Percentiles rank a stretch among this genome's conserved stretches.
Conservation (phyloP, 345 rosid species). For the Syzygium grande region DNA sequence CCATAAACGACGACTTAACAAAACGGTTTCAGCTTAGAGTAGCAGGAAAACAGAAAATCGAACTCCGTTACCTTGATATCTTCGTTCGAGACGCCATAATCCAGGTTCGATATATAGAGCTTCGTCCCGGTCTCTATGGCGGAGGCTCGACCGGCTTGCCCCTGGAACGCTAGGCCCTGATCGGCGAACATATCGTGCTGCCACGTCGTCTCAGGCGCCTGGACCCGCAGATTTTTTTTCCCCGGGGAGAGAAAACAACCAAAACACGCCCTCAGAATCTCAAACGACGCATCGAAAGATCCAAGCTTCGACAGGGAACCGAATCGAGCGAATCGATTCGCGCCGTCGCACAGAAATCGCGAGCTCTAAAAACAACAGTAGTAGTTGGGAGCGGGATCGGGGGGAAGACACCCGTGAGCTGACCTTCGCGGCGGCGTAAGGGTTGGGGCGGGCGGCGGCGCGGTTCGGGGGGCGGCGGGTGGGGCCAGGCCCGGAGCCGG, state of each 20-base stretch:
- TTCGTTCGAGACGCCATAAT: conserved; percentile 92
- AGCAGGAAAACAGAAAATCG: not conserved
- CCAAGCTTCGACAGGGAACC: not conserved
- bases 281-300: not conserved
- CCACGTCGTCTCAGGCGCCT: conserved; percentile 94
- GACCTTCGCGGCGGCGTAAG: conserved; percentile 43
- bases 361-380: not conserved
- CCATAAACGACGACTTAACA: not conserved
- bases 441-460: conserved; percentile 48
- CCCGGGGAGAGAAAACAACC: not conserved
- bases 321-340: not conserved
- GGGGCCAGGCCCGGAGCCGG: conserved; percentile 33
- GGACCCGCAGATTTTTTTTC: conserved; percentile 10
- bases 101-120: conserved; percentile 85
- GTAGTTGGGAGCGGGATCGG: not conserved
- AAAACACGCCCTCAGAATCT: not conserved
- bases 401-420: conserved; percentile 5
- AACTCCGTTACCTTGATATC: conserved; percentile 61
- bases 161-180: conserved; percentile 21
- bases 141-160: conserved; percentile 47
- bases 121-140: conserved; percentile 90
- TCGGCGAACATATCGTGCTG: conserved; percentile 77
- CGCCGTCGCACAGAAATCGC: not conserved
- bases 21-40: not conserved
- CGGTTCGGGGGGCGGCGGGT: conserved; percentile 64